Evolutionary conservation across 768 basidiomycete species (phyloP), one percentile per base, ranked within the genome.

Genomic region (Rickenella mellea): DNA sequence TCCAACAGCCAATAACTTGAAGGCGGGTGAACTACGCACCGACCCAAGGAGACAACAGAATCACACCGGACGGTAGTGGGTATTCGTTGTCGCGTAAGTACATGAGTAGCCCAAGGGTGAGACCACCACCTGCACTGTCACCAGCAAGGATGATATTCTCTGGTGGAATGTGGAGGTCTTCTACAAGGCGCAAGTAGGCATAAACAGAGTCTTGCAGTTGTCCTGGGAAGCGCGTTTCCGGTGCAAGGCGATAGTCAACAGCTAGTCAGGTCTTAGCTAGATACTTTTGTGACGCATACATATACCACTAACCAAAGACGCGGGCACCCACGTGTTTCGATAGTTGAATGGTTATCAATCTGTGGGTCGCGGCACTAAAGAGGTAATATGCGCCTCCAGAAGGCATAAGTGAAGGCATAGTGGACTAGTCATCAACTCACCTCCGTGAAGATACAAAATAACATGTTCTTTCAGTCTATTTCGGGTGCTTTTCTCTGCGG

Each of bases 31-130:
- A 26, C 24, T 22, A 75, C 87, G 66, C 45, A 83, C 92, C 91
- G 50, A 94, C 90, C 92, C 92, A 97, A 4, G 92, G 92, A 19
- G 84, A 91, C 76, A 98, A 80, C 28, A 96, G 59, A 22, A 98
- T 87, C 6, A 82, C 82, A 3, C 83, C 89, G 22, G 83, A 76
- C 7, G 94, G 94, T 5, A 94, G 54, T 1, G 82, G 74, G 57
- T 94, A 93, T 12, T 68, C 64, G 50, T 93, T 84, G 55, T 99
- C 94, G n/a, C 94, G 73, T 14, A 99, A 74, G 58, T 99, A 99
- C 78, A 98, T 82, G 42, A 94, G 63, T 36, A 92, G 63, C 0
- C 90, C 92, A 1, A 97, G 71, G 20, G 78, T 69, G 4, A 99
- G 64, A 0, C 87, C 92, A 21, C 93, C 94, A 4, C 94, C 94